Evolutionary conservation across 768 basidiomycete species (phyloP).

Genomic region (Boletus vermiculosoides): DNA sequence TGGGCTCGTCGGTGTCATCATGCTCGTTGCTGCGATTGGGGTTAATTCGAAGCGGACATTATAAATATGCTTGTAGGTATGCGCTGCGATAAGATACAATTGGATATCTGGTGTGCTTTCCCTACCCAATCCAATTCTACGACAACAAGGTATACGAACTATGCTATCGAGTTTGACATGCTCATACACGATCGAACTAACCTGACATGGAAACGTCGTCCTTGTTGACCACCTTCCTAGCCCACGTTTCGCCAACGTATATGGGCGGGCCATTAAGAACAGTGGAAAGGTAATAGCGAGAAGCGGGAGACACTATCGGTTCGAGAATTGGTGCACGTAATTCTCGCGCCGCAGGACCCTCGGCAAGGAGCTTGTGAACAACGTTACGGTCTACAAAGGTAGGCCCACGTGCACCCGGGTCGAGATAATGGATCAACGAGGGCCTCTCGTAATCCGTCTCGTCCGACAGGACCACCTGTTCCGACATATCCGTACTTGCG

Average conservation of each 20-base stretch:
- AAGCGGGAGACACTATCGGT: slow-evolving; percentile 1
- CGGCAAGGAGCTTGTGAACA: background rate
- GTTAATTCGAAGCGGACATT: slow-evolving; percentile 16
- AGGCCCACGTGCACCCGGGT: slow-evolving; percentile 16
- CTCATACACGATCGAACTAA: background rate
- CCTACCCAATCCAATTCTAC: background rate
- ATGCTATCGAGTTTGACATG: background rate
- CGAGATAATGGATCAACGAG: slow-evolving; percentile 19
- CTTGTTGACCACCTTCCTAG: slow-evolving; percentile 9
- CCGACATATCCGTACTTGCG: background rate
- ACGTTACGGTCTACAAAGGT: slow-evolving; percentile 13
- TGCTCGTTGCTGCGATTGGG: slow-evolving; percentile 23
- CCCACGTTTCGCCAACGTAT: slow-evolving; percentile 24
- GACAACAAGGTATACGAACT: no score
- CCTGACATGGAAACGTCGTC: background rate
- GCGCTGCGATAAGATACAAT: background rate
- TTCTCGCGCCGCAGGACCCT: slow-evolving; percentile 5
- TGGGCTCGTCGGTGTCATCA: slow-evolving; percentile 26
- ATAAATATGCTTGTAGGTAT: slow-evolving; percentile 5
- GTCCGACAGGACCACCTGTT: slow-evolving; percentile 5
- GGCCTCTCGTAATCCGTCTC: background rate
- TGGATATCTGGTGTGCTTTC: background rate
- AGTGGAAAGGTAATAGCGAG: slow-evolving; percentile 1
- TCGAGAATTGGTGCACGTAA: background rate
- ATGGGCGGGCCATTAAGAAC: background rate